Percentiles rank a stretch among this genome's conserved stretches.
Conservation (phyloP, 306 rosid genomes). For the Aeschynomene evenia region DNA sequence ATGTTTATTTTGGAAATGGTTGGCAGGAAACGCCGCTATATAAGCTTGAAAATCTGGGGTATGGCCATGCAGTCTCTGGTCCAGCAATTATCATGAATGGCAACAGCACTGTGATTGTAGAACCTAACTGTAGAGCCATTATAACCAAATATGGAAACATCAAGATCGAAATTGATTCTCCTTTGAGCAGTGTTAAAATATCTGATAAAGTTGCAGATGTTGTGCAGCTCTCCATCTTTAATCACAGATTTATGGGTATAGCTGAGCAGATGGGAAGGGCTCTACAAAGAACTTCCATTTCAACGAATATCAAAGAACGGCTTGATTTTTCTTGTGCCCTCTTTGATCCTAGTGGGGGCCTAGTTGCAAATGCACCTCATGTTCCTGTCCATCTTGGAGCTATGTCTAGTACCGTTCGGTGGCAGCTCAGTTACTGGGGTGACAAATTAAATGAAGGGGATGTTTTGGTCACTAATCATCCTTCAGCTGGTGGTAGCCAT, state of each 20-base stretch:
- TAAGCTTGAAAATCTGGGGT: constrained; percentile 79
- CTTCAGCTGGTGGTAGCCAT: constrained; percentile 97
- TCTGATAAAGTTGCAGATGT: constrained; percentile 78
- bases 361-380: constrained; percentile 97
- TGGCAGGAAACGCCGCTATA: constrained; percentile 83
- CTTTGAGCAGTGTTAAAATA: constrained; percentile 43
- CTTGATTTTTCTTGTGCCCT: constrained; percentile 97
- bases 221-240: constrained; percentile 91
- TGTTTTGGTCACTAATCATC: constrained; percentile 92
- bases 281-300: constrained; percentile 92
- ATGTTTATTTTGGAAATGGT: constrained; percentile 78
- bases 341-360: constrained; percentile 90
- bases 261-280: constrained; percentile 99
- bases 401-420: constrained; percentile 87
- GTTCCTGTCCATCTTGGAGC: constrained; percentile 95
- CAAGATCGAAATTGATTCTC: constrained; percentile 71
- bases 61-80: constrained; percentile 60
- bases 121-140: constrained; percentile 75
- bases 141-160: constrained; percentile 78
- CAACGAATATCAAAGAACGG: constrained; percentile 91
- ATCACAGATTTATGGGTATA: constrained; percentile 96
- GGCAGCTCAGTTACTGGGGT: constrained; percentile 85
- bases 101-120: constrained; percentile 88
- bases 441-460: constrained; percentile 81
- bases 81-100: constrained; percentile 95